Base-by-base conservation (phyloP, 2,329 filamentous ascomycete genomes). In the Exophiala mesophila region DNA sequence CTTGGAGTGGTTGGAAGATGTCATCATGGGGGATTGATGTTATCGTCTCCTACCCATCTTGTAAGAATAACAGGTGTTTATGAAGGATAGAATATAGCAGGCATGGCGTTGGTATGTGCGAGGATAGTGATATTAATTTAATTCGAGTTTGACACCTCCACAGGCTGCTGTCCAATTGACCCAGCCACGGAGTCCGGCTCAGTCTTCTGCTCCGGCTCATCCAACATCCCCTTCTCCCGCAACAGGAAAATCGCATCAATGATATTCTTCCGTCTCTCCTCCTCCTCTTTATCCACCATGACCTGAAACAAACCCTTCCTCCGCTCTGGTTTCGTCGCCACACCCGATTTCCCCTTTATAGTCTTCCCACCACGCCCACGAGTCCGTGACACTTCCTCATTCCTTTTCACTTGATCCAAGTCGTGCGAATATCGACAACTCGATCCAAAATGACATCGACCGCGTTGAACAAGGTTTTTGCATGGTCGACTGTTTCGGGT, bases 381-480 rank as follows among this genome's bases (percentile, higher is more conserved):
- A 12, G 23, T 26, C 12, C 12, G 23, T 26, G 12, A 26, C 12
- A 12, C 4, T 20, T 33, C n/a, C 3, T 20, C 8, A 16, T n/a
- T 6, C 9, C 15, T 15, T 36, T 36, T 7, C 23, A 26, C 9
- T 7, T 5, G 29, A 18, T 35, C 26, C 35, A 18, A 40, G 20
- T 70, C 66, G 40, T 72, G 69, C 6, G 57, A 55, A 39, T 64
- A 72, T 34, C 58, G 63, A 51, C 69, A 72, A 24, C 56, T 57
- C 13, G 62, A 57, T 2, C 69, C 69, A 28, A 59, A 64, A 36
- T 58, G 59, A 52, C 69, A 72, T 15, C 60, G 61, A 6, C 68
- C 68, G 12, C 45, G 63, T 16, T 62, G 63, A 7, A 60, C 54
- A 52, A 70, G 70, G 29, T 66, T 59, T 13, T 58, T 63, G 51